Base-by-base conservation (phyloP, 1,284 basidiomycete genomes). In the Peniophora sp. region DNA sequence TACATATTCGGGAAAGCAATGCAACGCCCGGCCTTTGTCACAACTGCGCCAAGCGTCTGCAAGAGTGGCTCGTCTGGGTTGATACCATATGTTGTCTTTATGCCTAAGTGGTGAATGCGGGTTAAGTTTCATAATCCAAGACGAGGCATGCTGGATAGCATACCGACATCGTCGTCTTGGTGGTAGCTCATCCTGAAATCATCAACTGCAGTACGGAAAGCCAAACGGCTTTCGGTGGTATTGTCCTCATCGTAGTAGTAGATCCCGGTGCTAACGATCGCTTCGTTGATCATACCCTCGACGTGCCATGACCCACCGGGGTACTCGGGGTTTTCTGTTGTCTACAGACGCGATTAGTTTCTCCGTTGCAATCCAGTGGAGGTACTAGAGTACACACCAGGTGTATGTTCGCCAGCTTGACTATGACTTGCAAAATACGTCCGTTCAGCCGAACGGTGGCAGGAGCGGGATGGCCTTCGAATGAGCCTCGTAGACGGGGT, bases 1-100 rank as follows among this genome's bases (percentile, higher is more conserved):
- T 71, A 67, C 34, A 71, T 60, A 51, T 77, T 78, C 0, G 74
- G 73, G 55, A 74, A 75, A 0, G 68, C 66, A 36, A 77, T 59
- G 9, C 68, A 62, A 14, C 71, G 64, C 0, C 68, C 68, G 51
- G 67, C 60, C 2, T 56, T 58, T 1, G 71, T 74, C 5, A 60
- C 53, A 5, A 72, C 61, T 3, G 55, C 55, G 2, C 71, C 72
- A 8, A 70, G 51, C 17, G 62, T 48, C 52, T 72, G 71, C 27
- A 47, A 3, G 6, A 47, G 45, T 14, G 38, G 8, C 5, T 32
- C 24, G 27, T 32, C 27, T 32, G 6, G 5, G 6, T 32, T 12
- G 6, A 32, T 5, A 5, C 27, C 27, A 32, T 6, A 32, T 12
- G 27, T 32, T 32, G 27, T 12, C 27, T 6, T 32, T 12, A 12